A percentile compares a stretch with the other conserved stretches of the same genome.
phyloP scores from a whole-genome alignment of 2,329 filamentous ascomycete genomes.

The Penicillium freii region DNA sequence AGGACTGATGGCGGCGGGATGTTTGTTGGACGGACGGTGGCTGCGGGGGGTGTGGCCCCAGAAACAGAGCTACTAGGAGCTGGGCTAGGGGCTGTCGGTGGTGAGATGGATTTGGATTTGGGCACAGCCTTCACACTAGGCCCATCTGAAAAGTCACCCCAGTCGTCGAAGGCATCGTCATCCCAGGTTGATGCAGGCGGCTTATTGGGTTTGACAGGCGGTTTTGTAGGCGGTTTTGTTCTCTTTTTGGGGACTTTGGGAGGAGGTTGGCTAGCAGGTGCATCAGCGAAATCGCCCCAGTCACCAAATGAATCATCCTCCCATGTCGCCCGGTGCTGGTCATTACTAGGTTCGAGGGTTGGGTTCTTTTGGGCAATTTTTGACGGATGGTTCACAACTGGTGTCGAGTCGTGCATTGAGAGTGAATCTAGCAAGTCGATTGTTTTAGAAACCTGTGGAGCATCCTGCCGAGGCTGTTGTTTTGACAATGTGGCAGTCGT shows the following conservation, averaged over 20 bases:
- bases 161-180: slow-evolving; percentile 21
- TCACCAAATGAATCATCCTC: slow-evolving; percentile 20
- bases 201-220: slow-evolving; percentile 9
- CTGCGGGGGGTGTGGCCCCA: slow-evolving; percentile 12
- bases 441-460: slow-evolving; percentile 2
- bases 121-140: slow-evolving; percentile 7
- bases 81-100: slow-evolving; percentile 11
- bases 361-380: neutral
- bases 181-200: slow-evolving; percentile 18
- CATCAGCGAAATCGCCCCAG: slow-evolving; percentile 25
- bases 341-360: slow-evolving; percentile 18
- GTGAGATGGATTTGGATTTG: slow-evolving; percentile 6
- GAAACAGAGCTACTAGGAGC: slow-evolving; percentile 14
- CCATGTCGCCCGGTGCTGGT: slow-evolving; percentile 8
- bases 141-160: slow-evolving; percentile 25
- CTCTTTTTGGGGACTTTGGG: slow-evolving; percentile 14
- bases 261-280: slow-evolving; percentile 4
- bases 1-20: slow-evolving; percentile 84
- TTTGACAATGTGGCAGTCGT: neutral
- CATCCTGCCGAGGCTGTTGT: neutral
- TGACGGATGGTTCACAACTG: slow-evolving; percentile 2
- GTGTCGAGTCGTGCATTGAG: slow-evolving; percentile 27
- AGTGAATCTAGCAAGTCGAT: slow-evolving; percentile 32
- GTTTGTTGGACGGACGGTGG: slow-evolving; percentile 67
- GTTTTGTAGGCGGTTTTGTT: slow-evolving; percentile 7